Conservation (phyloP, 805 yeast species). For the Hagleromyces aurorensis region DNA sequence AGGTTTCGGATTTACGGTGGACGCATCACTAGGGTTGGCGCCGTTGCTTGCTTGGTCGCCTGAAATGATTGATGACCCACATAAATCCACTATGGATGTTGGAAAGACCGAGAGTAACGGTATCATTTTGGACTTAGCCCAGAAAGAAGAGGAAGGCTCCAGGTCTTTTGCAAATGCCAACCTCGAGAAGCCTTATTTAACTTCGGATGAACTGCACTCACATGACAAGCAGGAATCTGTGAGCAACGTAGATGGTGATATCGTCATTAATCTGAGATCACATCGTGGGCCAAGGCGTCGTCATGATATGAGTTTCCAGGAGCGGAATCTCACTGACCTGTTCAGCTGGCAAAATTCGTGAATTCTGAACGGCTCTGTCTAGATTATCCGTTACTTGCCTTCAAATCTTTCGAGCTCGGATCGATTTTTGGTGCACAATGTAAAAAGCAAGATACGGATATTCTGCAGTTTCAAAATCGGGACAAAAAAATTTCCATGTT, state of each 20-base stretch:
- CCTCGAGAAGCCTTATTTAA: too few relatives aligned
- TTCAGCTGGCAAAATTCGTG: conserved; percentile 19
- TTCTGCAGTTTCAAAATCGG: too few relatives aligned
- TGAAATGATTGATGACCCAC: conserved; percentile 6
- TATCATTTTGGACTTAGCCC: conserved; percentile 7
- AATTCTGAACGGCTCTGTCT: too few relatives aligned
- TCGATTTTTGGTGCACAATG: too few relatives aligned
- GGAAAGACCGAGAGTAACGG: conserved; percentile 6
- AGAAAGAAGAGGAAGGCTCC: conserved; percentile 3
- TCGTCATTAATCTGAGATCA: conserved; percentile 5
- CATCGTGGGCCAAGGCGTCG: conserved; percentile 9
- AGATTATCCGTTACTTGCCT: too few relatives aligned
- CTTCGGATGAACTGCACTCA: too few relatives aligned
- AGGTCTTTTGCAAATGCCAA: too few relatives aligned
- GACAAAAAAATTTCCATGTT: too few relatives aligned
- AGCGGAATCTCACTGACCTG: conserved; percentile 9
- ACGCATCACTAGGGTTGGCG: conserved; percentile 71
- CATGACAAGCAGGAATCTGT: too few relatives aligned
- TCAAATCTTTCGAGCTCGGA: too few relatives aligned
- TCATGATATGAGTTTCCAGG: conserved; percentile 5
- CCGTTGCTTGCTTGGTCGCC: conserved; percentile 46
- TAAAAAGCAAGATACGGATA: too few relatives aligned
- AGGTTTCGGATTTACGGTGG: conserved; percentile 62
- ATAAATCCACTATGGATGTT: conserved; percentile 3
- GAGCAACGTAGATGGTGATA: conserved; percentile 1